Conservation (phyloP, 1,139 yeast species). For the Hyphopichia burtonii region DNA sequence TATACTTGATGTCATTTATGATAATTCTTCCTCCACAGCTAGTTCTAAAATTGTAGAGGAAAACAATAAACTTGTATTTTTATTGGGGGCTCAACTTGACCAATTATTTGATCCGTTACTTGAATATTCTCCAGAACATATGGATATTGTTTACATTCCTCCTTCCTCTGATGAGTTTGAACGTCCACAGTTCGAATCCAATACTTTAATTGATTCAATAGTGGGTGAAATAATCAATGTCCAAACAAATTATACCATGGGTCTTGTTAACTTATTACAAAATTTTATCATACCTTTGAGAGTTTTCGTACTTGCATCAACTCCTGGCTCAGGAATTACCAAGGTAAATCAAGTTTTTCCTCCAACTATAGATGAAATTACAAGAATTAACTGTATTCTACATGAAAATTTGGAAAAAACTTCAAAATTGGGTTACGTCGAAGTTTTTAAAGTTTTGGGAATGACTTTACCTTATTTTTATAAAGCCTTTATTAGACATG, state of each 20-base stretch:
- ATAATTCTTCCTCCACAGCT: constrained; percentile 37
- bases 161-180: constrained; percentile 26
- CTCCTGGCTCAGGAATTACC: constrained; percentile 55
- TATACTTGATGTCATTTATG: constrained; percentile 74
- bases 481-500: constrained; percentile 90
- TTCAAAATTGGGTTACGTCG: constrained; percentile 63
- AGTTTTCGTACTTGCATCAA: constrained; percentile 53
- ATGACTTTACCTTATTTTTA: constrained; percentile 83
- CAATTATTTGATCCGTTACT: constrained; percentile 85
- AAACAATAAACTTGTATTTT: constrained; percentile 71
- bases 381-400: constrained; percentile 81
- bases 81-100: constrained; percentile 82
- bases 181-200: constrained; percentile 14
- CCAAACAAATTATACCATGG: constrained; percentile 73
- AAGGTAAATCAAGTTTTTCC: constrained; percentile 80
- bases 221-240: constrained; percentile 65
- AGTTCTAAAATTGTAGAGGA: constrained; percentile 30
- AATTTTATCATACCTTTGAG: constrained; percentile 79
- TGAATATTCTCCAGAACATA: constrained; percentile 88
- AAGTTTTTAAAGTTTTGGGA: constrained; percentile 75
- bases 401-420: constrained; percentile 74
- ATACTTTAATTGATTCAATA: constrained; percentile 38
- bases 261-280: constrained; percentile 70
- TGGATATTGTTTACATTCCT: constrained; percentile 64
- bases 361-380: constrained; percentile 91